Conservation (phyloP, 495 filamentous ascomycete species). For the Penicillium longicatenatum region DNA sequence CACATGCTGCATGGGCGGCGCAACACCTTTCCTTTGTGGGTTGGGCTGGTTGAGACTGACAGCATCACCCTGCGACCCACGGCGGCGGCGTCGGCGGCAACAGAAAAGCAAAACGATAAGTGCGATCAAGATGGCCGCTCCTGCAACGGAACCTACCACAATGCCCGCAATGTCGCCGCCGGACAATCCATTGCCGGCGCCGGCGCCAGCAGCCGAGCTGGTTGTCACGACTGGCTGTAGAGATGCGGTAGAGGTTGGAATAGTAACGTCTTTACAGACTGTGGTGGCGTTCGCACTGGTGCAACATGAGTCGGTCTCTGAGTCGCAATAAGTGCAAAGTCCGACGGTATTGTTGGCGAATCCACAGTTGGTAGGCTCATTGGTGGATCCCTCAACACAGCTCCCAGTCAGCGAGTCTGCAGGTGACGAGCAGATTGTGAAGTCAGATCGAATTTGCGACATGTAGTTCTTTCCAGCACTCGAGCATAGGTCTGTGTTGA, state of each 20-base stretch:
- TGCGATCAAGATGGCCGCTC: constrained; percentile 64
- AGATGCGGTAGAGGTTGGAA: constrained; percentile 73
- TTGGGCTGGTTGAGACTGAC: constrained; percentile 83
- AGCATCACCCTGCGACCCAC: constrained; percentile 60
- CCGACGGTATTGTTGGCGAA: constrained; percentile 79
- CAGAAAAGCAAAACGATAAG: constrained; percentile 63
- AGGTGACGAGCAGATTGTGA: constrained; percentile 84
- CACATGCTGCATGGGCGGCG: constrained; percentile 52
- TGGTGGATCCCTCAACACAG: constrained; percentile 75
- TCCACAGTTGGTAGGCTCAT: constrained; percentile 88
- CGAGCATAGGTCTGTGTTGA: constrained; percentile 73
- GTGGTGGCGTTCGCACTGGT: constrained; percentile 70
- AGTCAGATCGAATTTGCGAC: constrained; percentile 85
- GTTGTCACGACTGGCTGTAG: constrained; percentile 59
- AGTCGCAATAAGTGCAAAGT: constrained; percentile 82
- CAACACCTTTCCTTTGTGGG: constrained; percentile 61
- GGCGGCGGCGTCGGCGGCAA: constrained; percentile 60
- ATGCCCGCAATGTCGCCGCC: constrained; percentile 89
- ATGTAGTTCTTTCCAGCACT: constrained; percentile 63
- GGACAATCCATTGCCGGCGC: constrained; percentile 57
- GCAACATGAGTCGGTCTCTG: constrained; percentile 93
- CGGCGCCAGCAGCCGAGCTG: constrained; percentile 41
- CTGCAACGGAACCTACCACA: constrained; percentile 78
- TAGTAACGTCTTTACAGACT: constrained; percentile 69
- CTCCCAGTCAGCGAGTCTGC: constrained; percentile 69